A percentile compares a stretch with the other conserved stretches of the same genome.
phyloP scores from a whole-genome alignment of 2,329 filamentous ascomycete species.

The Fusarium cyanostomum region DNA sequence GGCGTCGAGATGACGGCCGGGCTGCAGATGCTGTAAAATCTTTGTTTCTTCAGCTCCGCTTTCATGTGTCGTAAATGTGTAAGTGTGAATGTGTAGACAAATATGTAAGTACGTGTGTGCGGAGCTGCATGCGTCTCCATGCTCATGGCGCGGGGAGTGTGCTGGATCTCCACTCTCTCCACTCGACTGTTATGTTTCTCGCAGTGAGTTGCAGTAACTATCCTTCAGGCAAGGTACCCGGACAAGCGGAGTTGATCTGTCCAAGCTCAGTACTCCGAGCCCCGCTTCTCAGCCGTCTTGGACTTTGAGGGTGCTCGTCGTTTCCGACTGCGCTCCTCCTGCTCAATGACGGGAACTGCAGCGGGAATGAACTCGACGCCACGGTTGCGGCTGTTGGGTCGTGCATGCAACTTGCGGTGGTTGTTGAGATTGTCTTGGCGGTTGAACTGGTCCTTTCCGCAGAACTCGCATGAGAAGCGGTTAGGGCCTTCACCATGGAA shows the following conservation, averaged over 20 bases:
- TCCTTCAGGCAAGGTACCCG: constrained; percentile 40
- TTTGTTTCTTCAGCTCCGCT: constrained; percentile 25
- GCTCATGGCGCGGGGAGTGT: constrained; percentile 19
- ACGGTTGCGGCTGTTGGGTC: constrained; percentile 52
- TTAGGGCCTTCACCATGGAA: constrained; percentile 53
- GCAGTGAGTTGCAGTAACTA: constrained; percentile 12
- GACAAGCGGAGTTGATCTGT: constrained; percentile 4
- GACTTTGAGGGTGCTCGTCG: constrained; percentile 51
- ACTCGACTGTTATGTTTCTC: constrained; percentile 24
- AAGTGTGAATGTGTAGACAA: constrained; percentile 33
- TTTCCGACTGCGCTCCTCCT: constrained; percentile 53
- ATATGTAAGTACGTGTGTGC: constrained; percentile 26
- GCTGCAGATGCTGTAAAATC: constrained; percentile 12
- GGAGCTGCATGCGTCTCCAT: constrained; percentile 20
- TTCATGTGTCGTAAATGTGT: constrained; percentile 28
- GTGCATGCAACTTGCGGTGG: constrained; percentile 53
- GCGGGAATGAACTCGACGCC: constrained; percentile 53
- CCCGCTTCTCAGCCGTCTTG: constrained; percentile 47
- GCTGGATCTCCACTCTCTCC: constrained; percentile 20
- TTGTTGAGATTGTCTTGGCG: constrained; percentile 55
- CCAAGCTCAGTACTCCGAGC: constrained; percentile 41
- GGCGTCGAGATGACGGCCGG: constrained; percentile 11
- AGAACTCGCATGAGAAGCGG: constrained; percentile 54
- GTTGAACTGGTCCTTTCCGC: constrained; percentile 54
- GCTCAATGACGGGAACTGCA: constrained; percentile 52